Evolutionary conservation across 805 yeast genomes (phyloP).

Genomic region (Yamadazyma scolyti): DNA sequence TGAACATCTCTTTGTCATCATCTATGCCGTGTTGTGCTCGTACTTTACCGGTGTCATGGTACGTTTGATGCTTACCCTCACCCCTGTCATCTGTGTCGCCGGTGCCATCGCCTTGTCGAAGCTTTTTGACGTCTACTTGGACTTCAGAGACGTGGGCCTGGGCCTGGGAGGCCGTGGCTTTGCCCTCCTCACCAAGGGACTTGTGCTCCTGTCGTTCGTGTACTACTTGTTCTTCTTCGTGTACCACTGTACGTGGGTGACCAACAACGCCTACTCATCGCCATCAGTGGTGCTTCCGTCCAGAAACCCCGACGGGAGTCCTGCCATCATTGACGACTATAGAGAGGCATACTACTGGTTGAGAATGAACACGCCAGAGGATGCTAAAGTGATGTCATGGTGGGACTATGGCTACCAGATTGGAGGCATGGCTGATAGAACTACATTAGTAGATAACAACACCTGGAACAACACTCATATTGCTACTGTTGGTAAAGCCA

Average conservation of each 20-base stretch:
- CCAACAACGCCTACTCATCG: conserved; percentile 91
- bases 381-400: conserved; percentile 96
- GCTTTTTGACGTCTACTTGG: conserved; percentile 76
- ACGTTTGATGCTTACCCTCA: conserved; percentile 92
- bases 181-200: conserved; percentile 49
- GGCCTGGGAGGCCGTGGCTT: no score
- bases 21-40: conserved; percentile 88
- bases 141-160: conserved; percentile 52
- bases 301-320: conserved; percentile 78
- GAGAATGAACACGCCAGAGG: conserved; percentile 96
- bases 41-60: conserved; percentile 99
- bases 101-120: conserved; percentile 88
- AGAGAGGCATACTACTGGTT: conserved; percentile 99
- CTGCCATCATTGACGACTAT: conserved; percentile 86
- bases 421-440: conserved; percentile 99
- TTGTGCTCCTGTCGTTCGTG: conserved; percentile 65
- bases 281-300: conserved; percentile 96
- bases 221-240: conserved; percentile 80
- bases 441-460: conserved; percentile 96
- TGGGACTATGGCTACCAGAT: conserved; percentile 99
- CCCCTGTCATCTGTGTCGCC: conserved; percentile 93
- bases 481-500: conserved; percentile 98
- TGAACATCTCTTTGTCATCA: conserved; percentile 90
- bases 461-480: conserved; percentile 99
- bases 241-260: conserved; percentile 95